Conservation (phyloP, 2,329 filamentous ascomycete genomes). For the Stagonosporopsis cucurbitacearum region DNA sequence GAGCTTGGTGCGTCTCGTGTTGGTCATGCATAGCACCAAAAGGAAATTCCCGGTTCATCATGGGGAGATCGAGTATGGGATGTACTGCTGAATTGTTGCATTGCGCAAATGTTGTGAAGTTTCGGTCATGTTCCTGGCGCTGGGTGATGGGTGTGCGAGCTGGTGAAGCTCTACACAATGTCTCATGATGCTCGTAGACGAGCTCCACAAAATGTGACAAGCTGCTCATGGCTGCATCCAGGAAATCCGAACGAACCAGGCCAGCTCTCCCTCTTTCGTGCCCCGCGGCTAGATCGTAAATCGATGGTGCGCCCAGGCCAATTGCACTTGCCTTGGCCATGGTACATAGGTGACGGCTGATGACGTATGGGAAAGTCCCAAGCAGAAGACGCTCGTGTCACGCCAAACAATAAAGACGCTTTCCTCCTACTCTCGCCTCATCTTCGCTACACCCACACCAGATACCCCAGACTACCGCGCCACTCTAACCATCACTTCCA, state of each 20-base stretch:
- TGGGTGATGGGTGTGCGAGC: neutral
- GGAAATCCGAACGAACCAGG: constrained; percentile 6
- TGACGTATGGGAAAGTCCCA: constrained; percentile 18
- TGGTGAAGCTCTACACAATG: neutral
- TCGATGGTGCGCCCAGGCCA: constrained; percentile 17
- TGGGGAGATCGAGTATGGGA: constrained; percentile 3
- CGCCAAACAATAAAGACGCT: constrained; percentile 21
- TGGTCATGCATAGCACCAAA: constrained; percentile 12
- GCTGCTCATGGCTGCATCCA: constrained; percentile 9
- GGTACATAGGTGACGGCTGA: constrained; percentile 16
- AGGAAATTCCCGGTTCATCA: constrained; percentile 3
- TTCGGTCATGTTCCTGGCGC: neutral
- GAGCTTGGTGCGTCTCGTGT: constrained; percentile 15
- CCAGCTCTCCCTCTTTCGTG: constrained; percentile 13
- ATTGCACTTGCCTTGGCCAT: constrained; percentile 17
- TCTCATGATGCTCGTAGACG: constrained; percentile 3
- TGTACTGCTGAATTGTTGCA: neutral
- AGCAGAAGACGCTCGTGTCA: constrained; percentile 15
- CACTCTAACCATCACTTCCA: constrained; percentile 16
- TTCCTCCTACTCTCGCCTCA: constrained; percentile 15
- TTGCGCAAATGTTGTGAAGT: neutral
- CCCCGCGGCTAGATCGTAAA: constrained; percentile 17
- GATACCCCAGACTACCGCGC: constrained; percentile 19
- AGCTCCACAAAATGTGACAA: constrained; percentile 11
- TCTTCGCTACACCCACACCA: constrained; percentile 11